Evolutionary conservation across 192 early-diverging fungal genomes (phyloP).

Genomic region (Backusella circina): DNA sequence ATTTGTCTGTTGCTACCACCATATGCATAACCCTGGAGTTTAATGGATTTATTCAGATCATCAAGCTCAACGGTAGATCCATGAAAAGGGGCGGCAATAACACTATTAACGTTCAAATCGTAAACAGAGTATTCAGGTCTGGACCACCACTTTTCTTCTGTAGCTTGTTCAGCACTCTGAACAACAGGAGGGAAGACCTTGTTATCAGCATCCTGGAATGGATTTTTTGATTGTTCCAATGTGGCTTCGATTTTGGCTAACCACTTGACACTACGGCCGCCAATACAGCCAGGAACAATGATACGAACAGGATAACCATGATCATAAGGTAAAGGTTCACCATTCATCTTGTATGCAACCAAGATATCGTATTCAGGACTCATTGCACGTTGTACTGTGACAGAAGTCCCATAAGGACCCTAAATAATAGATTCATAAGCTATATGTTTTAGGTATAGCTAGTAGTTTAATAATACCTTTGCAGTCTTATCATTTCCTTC

Average conservation of each 20-base stretch:
- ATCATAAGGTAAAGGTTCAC: constrained; percentile 64
- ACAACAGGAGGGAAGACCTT: constrained; percentile 78
- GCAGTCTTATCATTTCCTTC: constrained; percentile 58
- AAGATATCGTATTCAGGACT: constrained; percentile 68
- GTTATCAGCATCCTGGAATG: constrained; percentile 83
- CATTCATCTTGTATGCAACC: constrained; percentile 82
- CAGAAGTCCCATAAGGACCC: constrained; percentile 73
- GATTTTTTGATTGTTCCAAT: constrained; percentile 54
- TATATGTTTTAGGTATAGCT: background rate
- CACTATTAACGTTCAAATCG: constrained; percentile 82
- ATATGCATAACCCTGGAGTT: constrained; percentile 77
- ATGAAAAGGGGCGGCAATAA: constrained; percentile 33
- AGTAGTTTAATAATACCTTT: constrained; percentile 26
- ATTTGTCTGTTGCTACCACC: constrained; percentile 70
- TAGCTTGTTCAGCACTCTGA: constrained; percentile 43
- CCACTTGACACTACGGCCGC: constrained; percentile 89
- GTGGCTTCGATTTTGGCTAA: constrained; percentile 57
- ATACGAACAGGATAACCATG: constrained; percentile 86
- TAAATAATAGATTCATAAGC: background rate
- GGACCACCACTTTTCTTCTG: constrained; percentile 58
- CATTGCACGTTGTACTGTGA: constrained; percentile 62
- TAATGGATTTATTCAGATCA: constrained; percentile 9
- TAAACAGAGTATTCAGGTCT: constrained; percentile 63
- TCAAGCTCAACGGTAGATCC: background rate
- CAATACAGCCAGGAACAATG: constrained; percentile 88